Evolutionary conservation across 306 rosid genomes (phyloP), one percentile per base, ranked within the genome.

Genomic region (Rubus parviflorus): DNA sequence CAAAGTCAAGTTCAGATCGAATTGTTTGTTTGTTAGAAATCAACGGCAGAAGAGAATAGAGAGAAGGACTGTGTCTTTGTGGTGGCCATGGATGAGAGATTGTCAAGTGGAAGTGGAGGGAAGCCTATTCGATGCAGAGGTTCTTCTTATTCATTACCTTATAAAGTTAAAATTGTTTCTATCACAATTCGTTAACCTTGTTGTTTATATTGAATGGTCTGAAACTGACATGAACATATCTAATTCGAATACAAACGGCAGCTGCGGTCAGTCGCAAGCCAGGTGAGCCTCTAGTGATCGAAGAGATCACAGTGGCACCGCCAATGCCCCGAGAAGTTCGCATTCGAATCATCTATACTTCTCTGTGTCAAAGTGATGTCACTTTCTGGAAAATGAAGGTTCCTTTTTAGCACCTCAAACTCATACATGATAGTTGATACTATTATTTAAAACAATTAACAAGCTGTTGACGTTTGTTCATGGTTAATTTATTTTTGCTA

Each of bases 311-410:
- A 1, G 97, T 94, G 62, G 97, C 98, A 3, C 92, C 97, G 4
- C 97, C 97, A 5, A 81, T 89, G 97, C 71, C 92, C 16, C 85
- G 25, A 60, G 98, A 92, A 81, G 92, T 62, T 67, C 81, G 95
- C 70, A 84, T 94, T 82, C 90, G 89, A 48, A 79, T 92, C 57
- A 70, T 90, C 68, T 90, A 96, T 48, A 86, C 95, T 5, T 92
- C 95, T 70, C 87, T 94, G 1, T 94, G 97, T 74, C 84, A 86
- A 57, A 94, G 93, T 0, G 98, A 94, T 77, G 7, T 94, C 77
- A 89, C 83, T 30, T 92, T 90, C 75, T 92, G 97, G 97, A 88
- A 82, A 74, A 45, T 92, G 90, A 77, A 90, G 96, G 97, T 93
- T 3, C 38, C 35, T 76, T 73, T 67, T 0, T 41, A 23, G 66